Evolutionary conservation across 108 stramenopile genomes (phyloP).

Genomic region (Conticribra guillardii): DNA sequence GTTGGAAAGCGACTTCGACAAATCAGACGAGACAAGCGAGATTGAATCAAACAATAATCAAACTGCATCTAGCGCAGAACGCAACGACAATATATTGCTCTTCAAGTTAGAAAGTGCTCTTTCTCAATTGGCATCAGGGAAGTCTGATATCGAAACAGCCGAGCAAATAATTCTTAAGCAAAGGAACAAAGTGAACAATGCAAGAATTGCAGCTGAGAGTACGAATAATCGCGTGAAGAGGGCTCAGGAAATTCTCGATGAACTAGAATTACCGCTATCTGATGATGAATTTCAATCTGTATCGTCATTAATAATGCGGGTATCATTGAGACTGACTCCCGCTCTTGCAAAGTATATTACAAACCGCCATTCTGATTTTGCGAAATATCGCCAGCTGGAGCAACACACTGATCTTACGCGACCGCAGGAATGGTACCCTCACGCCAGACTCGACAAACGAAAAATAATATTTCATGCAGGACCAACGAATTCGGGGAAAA

Average conservation of each 20-base stretch:
- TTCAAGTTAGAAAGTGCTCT: neutral
- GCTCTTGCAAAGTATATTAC: conserved; percentile 57
- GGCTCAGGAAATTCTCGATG: conserved; percentile 4
- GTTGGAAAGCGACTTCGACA: too few species aligned
- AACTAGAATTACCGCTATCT: conserved; percentile 28
- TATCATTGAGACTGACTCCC: conserved; percentile 35
- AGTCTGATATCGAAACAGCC: neutral
- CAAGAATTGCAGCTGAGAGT: conserved; percentile 3
- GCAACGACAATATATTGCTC: neutral
- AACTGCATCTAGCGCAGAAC: too few species aligned
- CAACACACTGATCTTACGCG: conserved; percentile 74
- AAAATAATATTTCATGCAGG: conserved; percentile 92
- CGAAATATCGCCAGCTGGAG: conserved; percentile 62
- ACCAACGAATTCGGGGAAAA: conserved; percentile 96
- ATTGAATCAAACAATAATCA: too few species aligned
- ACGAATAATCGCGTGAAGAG: conserved; percentile 1
- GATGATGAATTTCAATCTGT: conserved; percentile 47
- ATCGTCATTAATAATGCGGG: conserved; percentile 8
- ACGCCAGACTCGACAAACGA: conserved; percentile 65
- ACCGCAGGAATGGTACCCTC: conserved; percentile 79
- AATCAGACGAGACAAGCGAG: too few species aligned
- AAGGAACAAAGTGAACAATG: conserved; percentile 18
- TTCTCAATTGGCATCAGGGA: neutral
- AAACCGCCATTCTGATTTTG: conserved; percentile 55
- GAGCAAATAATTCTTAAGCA: conserved; percentile 8